A percentile compares a stretch with the other conserved stretches of the same genome.
Evolutionary conservation across 345 rosid genomes (phyloP).

Genomic region (Draba incana): DNA sequence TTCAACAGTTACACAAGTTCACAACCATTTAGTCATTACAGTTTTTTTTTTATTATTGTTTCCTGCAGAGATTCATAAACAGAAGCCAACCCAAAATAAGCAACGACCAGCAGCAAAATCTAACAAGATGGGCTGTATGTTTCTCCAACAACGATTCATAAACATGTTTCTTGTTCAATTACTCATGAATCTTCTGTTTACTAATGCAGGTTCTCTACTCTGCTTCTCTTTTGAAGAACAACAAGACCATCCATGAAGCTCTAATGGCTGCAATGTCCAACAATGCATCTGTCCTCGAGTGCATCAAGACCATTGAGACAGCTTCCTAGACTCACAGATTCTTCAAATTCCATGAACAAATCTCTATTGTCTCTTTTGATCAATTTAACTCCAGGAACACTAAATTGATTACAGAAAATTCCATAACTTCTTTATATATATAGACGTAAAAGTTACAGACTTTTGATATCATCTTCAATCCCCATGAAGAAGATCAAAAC

Average conservation of each 20-base stretch:
- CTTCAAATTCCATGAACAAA: constrained; percentile 13
- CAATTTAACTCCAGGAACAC: not conserved
- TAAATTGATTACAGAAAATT: not conserved
- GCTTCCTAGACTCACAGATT: constrained; percentile 47
- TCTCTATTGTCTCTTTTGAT: not conserved
- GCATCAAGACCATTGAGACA: constrained; percentile 77
- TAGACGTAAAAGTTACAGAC: constrained; percentile 31
- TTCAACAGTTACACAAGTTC: not conserved
- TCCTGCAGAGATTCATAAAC: constrained; percentile 76
- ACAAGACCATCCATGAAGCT: constrained; percentile 69
- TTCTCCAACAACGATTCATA: not conserved
- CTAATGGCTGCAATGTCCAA: constrained; percentile 76
- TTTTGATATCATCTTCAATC: constrained; percentile 33
- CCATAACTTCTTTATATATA: constrained; percentile 15
- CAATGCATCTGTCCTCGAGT: constrained; percentile 73
- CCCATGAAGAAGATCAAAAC: constrained; percentile 28
- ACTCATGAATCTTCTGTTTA: not conserved
- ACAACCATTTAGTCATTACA: constrained; percentile 13
- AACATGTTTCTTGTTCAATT: not conserved
- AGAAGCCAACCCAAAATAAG: constrained; percentile 80
- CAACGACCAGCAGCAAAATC: constrained; percentile 92
- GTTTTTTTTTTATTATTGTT: not conserved
- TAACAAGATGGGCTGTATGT: constrained; percentile 97
- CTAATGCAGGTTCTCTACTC: constrained; percentile 74
- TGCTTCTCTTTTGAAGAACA: constrained; percentile 81